Evolutionary conservation across 202 grass and related monocot genomes (phyloP), one percentile per base, ranked within the genome.

Genomic region (Panicum hallii): DNA sequence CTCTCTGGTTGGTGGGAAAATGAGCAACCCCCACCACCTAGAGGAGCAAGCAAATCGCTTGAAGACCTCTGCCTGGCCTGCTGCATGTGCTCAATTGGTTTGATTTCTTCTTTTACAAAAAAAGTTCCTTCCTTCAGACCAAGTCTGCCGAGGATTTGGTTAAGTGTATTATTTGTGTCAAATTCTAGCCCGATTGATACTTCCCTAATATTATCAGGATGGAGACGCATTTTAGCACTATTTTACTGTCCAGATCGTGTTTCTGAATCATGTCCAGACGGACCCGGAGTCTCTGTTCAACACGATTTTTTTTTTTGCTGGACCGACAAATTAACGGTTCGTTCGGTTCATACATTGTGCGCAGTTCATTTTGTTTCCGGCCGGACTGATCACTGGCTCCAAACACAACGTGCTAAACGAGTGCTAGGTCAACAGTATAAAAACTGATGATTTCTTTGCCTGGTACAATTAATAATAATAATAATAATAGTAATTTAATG

Each of bases 1-100:
- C 19, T 44, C 58, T 69, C n/a, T 2, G 74, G 64, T 86, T 77
- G 82, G 74, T 82, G 63, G 36, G 84, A 72, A 74, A 80, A 65
- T 10, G 60, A 83, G 28, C 88, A 9, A 65, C 64, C 15, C 41
- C 78, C 15, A 22, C 41, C 19, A 36, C 5, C 5, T 38, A 49
- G n/a, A 73, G 22, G 11, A 34, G 36, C 36, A 38, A 38, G 3
- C 67, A 34, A 60, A 32, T 63, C 30, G 36, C 36, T 32, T 32
- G 9, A 9, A 4, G 36, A 26, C 20, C 15, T 34, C 55, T 61
- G 48, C 36, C 79, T 58, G 40, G 48, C 36, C 79, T 58, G 40
- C 36, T 32, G 32, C 32, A 1, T 38, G 36, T 38, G 34, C 66
- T 34, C 8, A 28, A 40, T 14, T 7, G 52, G 15, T 53, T 13